Evolutionary conservation across 192 early-diverging fungal species (phyloP), one percentile per base, ranked within the genome.

Genomic region (Jimgerdemannia flammicorona): DNA sequence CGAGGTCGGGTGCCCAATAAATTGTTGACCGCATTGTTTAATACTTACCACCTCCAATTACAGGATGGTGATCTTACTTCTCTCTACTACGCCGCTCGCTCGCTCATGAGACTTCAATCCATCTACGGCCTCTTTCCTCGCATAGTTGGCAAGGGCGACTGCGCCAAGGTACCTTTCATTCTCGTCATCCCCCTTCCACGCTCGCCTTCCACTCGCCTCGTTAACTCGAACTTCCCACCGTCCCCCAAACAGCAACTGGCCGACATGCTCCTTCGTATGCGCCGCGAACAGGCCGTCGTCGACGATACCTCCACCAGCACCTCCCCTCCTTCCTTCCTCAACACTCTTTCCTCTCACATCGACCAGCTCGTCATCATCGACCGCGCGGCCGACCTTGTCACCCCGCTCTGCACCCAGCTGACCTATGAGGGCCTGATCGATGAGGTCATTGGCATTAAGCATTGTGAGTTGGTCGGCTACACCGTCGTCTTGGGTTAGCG

Each of bases 341-440:
- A 83, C 40, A 78, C 84, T n/a, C 72, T 93, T 66, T 93, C 93
- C 4, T 85, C 87, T 64, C 82, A 81, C 44, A 90, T 92, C 66
- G 91, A 99, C 76, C 91, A 95, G 9, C 75, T 98, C 68, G 89
- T 99, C 19, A 90, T 99, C 17, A 87, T 99, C 54, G 98, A 99
- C 74, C 87, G 97, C 3, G 88, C 86, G 29, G 95, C 96, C 3
- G 98, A 99, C 79, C 74, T 97, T 65, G 84, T 96, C 44, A 98
- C 96, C 3, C 97, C 96, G 8, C 81, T 99, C 43, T 93, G 95
- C 75, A 99, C 96, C 0, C 95, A 97, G 79, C 85, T 98, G 72
- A 98, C 98, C 1, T 99, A 98, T 80, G 95, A 98, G 83, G 98
- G 98, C 3, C 84, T 99, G 29, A 91, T 99, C 74, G 97, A 98